These are phyloP conservation scores for Linnemannia exigua DNA, from an alignment of 192 early-diverging fungal species.

Conservation along the genomic window DNA sequence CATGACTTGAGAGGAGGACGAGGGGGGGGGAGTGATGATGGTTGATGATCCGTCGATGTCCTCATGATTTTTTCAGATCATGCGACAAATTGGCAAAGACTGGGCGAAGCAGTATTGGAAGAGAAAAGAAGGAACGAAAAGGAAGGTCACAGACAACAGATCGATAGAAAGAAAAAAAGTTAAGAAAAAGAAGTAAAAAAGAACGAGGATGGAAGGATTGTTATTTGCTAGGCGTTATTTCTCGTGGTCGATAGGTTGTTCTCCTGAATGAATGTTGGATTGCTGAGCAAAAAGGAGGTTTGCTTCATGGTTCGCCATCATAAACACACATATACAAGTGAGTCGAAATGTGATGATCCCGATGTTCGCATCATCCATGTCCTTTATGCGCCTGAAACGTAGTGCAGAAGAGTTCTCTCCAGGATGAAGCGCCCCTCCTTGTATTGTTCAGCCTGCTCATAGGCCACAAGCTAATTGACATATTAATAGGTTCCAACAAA, in stretches of 20 bases:
- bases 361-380: neutral
- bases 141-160: neutral
- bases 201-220: neutral
- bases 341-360: neutral
- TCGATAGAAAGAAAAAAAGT: neutral
- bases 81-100: neutral
- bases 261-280: neutral
- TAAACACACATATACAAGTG: neutral
- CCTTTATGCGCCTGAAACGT: slow-evolving; percentile 1
- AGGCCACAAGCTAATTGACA: slow-evolving; percentile 58
- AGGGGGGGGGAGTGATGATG: no score
- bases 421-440: slow-evolving; percentile 86
- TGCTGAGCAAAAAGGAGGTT: neutral
- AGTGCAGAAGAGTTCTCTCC: slow-evolving; percentile 69
- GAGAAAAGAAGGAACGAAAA: neutral
- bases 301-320: neutral
- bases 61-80: neutral
- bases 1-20: no score
- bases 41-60: neutral
- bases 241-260: neutral
- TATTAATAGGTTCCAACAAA: neutral
- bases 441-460: slow-evolving; percentile 75
- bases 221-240: neutral
- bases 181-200: neutral
- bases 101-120: neutral